Percentiles rank a stretch among this genome's conserved stretches.
These are phyloP conservation scores for Saccharomyces eubayanus DNA, from an alignment of 805 yeast genomes.

Conservation along the genomic window DNA sequence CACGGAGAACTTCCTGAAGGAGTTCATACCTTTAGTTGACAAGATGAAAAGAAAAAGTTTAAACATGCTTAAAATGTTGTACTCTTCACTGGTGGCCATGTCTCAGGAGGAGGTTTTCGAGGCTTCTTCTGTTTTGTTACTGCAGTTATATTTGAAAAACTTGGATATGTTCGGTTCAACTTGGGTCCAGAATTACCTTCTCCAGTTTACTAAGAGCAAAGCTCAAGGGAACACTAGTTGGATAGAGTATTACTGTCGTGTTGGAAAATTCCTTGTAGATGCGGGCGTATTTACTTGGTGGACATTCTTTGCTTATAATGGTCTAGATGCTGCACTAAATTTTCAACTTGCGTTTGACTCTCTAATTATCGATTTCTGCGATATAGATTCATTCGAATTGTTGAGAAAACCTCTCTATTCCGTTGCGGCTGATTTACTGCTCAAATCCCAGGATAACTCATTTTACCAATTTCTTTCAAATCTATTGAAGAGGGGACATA, in stretches of 20 bases:
- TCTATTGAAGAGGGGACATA: slow-evolving; percentile 15
- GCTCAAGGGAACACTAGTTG: slow-evolving; percentile 11
- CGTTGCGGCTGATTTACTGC: slow-evolving; percentile 8
- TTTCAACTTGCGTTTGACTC: slow-evolving; percentile 14
- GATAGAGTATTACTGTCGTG: slow-evolving; percentile 20
- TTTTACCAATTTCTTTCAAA: slow-evolving; percentile 11
- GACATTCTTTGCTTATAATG: slow-evolving; percentile 24
- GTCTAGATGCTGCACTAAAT: slow-evolving; percentile 8
- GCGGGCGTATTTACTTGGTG: slow-evolving; percentile 25
- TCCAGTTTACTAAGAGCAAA: slow-evolving; percentile 14
- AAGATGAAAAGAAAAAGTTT: background rate
- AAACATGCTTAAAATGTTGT: background rate
- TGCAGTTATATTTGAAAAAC: slow-evolving; percentile 8
- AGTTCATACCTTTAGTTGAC: slow-evolving; percentile 8
- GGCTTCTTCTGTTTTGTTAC: slow-evolving; percentile 1
- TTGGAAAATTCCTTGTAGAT: slow-evolving; percentile 19
- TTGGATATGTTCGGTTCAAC: slow-evolving; percentile 4
- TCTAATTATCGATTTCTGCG: slow-evolving; percentile 17
- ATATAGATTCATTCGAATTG: slow-evolving; percentile 14
- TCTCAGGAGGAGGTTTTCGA: slow-evolving; percentile 2
- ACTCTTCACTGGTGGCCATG: slow-evolving; percentile 1
- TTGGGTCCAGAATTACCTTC: slow-evolving; percentile 21
- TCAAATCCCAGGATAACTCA: slow-evolving; percentile 4
- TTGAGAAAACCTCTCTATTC: slow-evolving; percentile 17
- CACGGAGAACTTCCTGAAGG: slow-evolving; percentile 6